Evolutionary conservation across 2,329 filamentous ascomycete species (phyloP).

Genomic region (Metarhizium brunneum): DNA sequence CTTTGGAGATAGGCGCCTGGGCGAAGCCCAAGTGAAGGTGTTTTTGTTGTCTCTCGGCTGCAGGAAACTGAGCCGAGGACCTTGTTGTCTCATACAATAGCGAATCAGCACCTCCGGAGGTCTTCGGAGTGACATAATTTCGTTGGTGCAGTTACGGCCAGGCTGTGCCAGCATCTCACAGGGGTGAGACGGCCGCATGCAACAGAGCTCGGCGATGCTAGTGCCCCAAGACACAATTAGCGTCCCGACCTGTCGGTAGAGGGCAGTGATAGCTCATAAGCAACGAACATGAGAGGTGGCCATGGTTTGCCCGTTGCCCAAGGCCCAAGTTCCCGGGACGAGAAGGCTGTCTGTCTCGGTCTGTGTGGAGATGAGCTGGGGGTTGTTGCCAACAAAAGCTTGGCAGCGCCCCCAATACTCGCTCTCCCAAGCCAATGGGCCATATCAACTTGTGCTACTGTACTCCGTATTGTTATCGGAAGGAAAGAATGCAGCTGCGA

Average conservation of each 20-base stretch:
- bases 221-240: background rate
- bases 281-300: background rate
- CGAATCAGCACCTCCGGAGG: background rate
- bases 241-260: background rate
- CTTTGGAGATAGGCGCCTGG: background rate
- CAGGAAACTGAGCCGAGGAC: background rate
- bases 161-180: background rate
- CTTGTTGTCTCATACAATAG: background rate
- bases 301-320: background rate
- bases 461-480: background rate
- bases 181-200: background rate
- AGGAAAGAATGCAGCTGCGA: background rate
- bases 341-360: background rate
- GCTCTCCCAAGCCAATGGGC: background rate
- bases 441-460: background rate
- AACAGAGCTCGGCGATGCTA: background rate
- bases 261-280: background rate
- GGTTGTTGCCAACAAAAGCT: too few species aligned
- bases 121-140: background rate
- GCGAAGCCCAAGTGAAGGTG: background rate
- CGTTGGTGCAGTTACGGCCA: background rate
- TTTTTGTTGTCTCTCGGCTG: conserved; percentile 1
- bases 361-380: too few species aligned
- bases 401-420: too few species aligned
- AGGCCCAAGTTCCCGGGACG: background rate